Conservation (phyloP, 2,329 filamentous ascomycete genomes). For the Fusarium palustre region DNA sequence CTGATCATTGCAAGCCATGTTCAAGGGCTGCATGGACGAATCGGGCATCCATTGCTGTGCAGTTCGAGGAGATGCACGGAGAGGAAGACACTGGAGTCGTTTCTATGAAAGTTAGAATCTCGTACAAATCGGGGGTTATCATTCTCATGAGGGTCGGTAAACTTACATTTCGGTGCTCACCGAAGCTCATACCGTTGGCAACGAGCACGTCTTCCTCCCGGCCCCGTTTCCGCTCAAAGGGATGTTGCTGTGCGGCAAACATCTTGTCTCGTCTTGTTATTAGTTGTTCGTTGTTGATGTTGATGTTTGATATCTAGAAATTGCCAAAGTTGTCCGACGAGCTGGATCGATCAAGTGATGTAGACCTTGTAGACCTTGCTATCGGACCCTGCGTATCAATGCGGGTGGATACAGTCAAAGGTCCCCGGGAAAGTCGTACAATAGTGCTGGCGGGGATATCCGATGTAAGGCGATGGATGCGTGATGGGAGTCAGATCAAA, state of each 20-base stretch:
- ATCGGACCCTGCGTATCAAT: slow-evolving; percentile 42
- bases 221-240: slow-evolving; percentile 58
- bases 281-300: slow-evolving; percentile 2
- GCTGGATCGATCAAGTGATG: slow-evolving; percentile 14
- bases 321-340: background rate
- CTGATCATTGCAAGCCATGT: slow-evolving; percentile 56
- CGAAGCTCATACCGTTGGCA: slow-evolving; percentile 57
- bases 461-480: slow-evolving; percentile 26
- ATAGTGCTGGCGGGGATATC: slow-evolving; percentile 31
- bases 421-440: slow-evolving; percentile 25
- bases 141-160: background rate
- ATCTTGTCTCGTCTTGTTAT: slow-evolving; percentile 44
- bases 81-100: slow-evolving; percentile 65
- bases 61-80: slow-evolving; percentile 59
- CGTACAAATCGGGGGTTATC: background rate
- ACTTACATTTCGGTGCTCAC: slow-evolving; percentile 64
- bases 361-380: slow-evolving; percentile 32
- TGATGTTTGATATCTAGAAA: slow-evolving; percentile 11
- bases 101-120: slow-evolving; percentile 56
- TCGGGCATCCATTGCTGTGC: slow-evolving; percentile 48
- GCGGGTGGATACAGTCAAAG: slow-evolving; percentile 42
- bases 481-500: slow-evolving; percentile 17
- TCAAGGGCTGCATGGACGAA: slow-evolving; percentile 55
- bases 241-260: slow-evolving; percentile 50
- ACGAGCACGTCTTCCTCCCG: slow-evolving; percentile 60